Evolutionary conservation across 495 filamentous ascomycete genomes (phyloP), one percentile per base, ranked within the genome.

Genomic region (Talaromyces proteolyticus): DNA sequence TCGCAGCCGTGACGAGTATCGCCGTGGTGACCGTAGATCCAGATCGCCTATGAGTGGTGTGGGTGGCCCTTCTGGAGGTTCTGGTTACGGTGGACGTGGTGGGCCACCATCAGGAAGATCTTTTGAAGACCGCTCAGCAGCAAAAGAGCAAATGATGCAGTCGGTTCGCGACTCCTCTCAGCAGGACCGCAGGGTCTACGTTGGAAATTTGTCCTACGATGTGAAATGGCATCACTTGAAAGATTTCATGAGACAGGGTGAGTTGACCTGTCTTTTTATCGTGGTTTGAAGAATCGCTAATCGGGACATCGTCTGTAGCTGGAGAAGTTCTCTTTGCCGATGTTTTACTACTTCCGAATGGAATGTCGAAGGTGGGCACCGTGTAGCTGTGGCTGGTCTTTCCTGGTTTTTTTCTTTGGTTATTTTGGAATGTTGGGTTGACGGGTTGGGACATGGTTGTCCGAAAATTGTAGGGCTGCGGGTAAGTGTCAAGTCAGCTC

Each of bases 311-410:
- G 51, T 49, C 49, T 60, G 62, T 69, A 98, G 93, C 93, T 78
- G 93, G 93, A 81, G 93, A 97, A 68, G 94, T 97, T 74, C 84
- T 97, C 76, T 98, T 94, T 75, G 93, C 93, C 82, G 93, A 98
- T 81, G 92, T 98, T 64, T 86, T 98, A 72, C 81, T 95, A 72
- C 91, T 98, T 90, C 94, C 94, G 66, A 98, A 98, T 84, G 93
- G 93, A 90, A 98, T 98, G 93, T 96, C 92, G 88, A 98, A 98
- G 94, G 93, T 96, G 90, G 89, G 90, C 88, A 84, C 82, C 81
- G 81, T 84, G 81, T 91, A 84, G 81, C 42, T 38, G 39, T 40
- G 34, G 50, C 75, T 82, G 74, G 73, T 73, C 75, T 79, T 78
- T 79, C 76, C 77, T 75, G 71, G 75, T 78, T 77, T 82, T 39